These are phyloP conservation scores for Perilla frutescens DNA, from an alignment of 257 asterid genomes.

Conservation along the genomic window DNA sequence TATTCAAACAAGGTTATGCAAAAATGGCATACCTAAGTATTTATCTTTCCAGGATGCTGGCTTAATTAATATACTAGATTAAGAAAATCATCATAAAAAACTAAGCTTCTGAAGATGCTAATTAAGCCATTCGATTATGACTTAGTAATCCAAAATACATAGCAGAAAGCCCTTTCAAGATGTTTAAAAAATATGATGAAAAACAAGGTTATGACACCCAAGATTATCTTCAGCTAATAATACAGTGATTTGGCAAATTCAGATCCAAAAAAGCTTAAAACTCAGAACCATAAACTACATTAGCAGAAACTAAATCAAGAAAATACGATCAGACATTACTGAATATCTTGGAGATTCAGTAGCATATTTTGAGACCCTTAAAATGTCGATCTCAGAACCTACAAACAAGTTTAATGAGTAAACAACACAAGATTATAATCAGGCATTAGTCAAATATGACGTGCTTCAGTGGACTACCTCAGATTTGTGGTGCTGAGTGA, in stretches of 20 bases:
- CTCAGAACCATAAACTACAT: background rate
- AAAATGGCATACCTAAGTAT: background rate
- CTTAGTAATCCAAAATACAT: background rate
- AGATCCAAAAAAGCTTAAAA: slow-evolving; percentile 2
- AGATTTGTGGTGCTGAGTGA: slow-evolving; percentile 50
- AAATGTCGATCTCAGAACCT: background rate
- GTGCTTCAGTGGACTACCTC: slow-evolving; percentile 52
- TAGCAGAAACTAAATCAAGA: background rate
- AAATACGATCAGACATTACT: background rate
- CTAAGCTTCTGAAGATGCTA: background rate
- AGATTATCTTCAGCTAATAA: background rate
- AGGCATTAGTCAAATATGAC: background rate
- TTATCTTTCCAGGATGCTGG: background rate
- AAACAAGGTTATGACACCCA: background rate
- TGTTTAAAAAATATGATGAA: background rate
- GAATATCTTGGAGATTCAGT: slow-evolving; percentile 10
- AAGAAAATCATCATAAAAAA: background rate
- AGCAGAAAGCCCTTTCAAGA: background rate
- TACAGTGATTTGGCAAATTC: background rate
- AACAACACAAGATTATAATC: background rate
- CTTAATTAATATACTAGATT: background rate
- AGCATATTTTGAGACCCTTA: slow-evolving; percentile 12
- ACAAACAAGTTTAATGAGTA: slow-evolving; percentile 4
- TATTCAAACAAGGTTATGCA: slow-evolving; percentile 6
- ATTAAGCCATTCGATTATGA: background rate